Evolutionary conservation across 768 basidiomycete species (phyloP).

Genomic region (Rhodotorula diobovata): DNA sequence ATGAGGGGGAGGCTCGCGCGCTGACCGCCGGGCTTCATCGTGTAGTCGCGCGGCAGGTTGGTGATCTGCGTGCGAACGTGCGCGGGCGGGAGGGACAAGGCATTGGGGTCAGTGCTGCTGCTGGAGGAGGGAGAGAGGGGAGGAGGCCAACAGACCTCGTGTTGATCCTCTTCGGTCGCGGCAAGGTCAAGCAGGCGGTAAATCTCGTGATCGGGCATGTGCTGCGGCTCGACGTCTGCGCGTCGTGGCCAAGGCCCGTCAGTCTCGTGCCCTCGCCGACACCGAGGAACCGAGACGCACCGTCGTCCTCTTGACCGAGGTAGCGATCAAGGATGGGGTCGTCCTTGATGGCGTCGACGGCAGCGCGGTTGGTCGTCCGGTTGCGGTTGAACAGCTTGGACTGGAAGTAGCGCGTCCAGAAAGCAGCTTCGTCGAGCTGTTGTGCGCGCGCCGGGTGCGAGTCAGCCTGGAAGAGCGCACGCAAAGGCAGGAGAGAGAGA

Average conservation of each 20-base stretch:
- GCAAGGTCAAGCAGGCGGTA: slow-evolving; percentile 77
- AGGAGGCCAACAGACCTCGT: slow-evolving; percentile 53
- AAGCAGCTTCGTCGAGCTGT: slow-evolving; percentile 82
- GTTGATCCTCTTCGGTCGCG: slow-evolving; percentile 87
- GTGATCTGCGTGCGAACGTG: slow-evolving; percentile 61
- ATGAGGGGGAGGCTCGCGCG: slow-evolving; percentile 84
- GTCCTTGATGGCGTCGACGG: slow-evolving; percentile 72
- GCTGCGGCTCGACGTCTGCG: slow-evolving; percentile 62
- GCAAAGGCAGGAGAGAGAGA: not conserved
- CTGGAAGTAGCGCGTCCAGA: slow-evolving; percentile 96
- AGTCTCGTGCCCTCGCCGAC: too few relatives aligned
- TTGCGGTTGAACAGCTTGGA: slow-evolving; percentile 93
- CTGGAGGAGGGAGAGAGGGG: slow-evolving; percentile 4
- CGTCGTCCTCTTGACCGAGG: slow-evolving; percentile 91
- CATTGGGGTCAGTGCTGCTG: not conserved
- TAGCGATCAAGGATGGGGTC: slow-evolving; percentile 95
- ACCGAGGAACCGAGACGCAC: slow-evolving; percentile 42
- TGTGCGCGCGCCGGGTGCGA: not conserved
- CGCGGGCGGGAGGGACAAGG: not conserved
- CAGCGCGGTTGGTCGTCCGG: slow-evolving; percentile 77
- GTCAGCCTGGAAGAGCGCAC: not conserved
- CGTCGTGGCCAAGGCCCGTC: slow-evolving; percentile 45
- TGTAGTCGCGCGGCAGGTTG: slow-evolving; percentile 73
- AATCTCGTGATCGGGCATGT: slow-evolving; percentile 55
- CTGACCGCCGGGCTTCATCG: slow-evolving; percentile 93